phyloP scores from a whole-genome alignment of 805 yeast species.

The Spathaspora sp. region DNA sequence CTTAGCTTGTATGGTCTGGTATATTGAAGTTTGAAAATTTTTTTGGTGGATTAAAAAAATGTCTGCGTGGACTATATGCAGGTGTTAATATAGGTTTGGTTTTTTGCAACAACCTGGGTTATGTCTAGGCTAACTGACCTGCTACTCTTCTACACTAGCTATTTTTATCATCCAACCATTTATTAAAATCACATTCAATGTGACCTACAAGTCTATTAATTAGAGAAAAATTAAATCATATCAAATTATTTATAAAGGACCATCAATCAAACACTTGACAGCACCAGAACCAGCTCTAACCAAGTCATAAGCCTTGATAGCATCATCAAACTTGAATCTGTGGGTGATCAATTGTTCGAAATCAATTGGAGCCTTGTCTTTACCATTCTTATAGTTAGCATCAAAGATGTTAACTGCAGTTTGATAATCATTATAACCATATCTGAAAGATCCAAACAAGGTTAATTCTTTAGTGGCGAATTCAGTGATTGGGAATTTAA shows the following conservation, averaged over 20 bases:
- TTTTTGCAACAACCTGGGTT: not conserved
- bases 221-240: not conserved
- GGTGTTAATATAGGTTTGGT: not conserved
- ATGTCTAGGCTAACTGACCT: too few relatives aligned
- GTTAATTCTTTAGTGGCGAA: constrained; percentile 66
- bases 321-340: constrained; percentile 66
- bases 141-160: too few relatives aligned
- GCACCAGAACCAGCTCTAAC: constrained; percentile 65
- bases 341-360: constrained; percentile 73
- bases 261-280: constrained; percentile 78
- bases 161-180: not conserved
- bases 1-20: not conserved
- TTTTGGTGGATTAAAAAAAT: not conserved
- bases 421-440: constrained; percentile 72
- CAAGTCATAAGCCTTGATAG: constrained; percentile 70
- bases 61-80: not conserved
- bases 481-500: constrained; percentile 71
- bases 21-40: not conserved
- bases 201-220: not conserved
- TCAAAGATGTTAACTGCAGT: constrained; percentile 67
- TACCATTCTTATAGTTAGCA: constrained; percentile 44
- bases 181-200: constrained; percentile 1
- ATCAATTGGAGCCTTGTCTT: constrained; percentile 44
- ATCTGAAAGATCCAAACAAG: constrained; percentile 76
- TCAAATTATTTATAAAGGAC: constrained; percentile 47